Base-by-base conservation (phyloP, 2,329 filamentous ascomycete species). In the Epichloe bromicola region DNA sequence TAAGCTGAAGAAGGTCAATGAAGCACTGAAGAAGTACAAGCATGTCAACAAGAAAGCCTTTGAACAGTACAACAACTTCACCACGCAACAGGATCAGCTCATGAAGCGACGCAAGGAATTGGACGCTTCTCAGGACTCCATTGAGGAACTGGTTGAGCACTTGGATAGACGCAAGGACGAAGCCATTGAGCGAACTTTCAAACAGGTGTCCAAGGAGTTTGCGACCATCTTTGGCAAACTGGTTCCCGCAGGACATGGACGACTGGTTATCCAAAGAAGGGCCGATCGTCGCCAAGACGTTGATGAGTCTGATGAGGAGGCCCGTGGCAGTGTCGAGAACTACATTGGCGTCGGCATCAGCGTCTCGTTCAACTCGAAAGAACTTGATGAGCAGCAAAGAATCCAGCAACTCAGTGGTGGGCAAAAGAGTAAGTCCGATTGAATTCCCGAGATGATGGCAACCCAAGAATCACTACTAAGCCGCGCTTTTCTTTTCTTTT, bases 1-100 rank as follows among this genome's bases (percentile, higher is more conserved):
- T 40, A 83, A 84, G 51, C 79, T 97, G 23, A 89, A 93, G 70
- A 94, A 90, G 62, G 88, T 91, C 61, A 94, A 95, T 56, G 88
- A 95, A 59, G 83, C 86, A 0, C 75, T 97, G 50, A 97, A 97
- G 71, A 95, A 96, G 65, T 97, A 93, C 71, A 88, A 89, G 51
- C 88, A 96, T 61, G 90, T 98, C 70, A 98, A 98, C 78, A 98
- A 97, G 72, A 97, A 98, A 71, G 93, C 93, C 0, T 95, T 97
- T 64, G 94, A 98, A 69, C 93, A 98, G 67, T 98, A 97, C 73
- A 94, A 91, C 71, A 95, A 84, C 70, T 98, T 97, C 66, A 96
- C 91, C 7, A 86, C 83, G 48, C 88, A 96, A 68, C 85, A 94
- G 52, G 90, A 95, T 55, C 85, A 85, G 20, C 75, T 98, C 17